Percentiles rank a stretch among this genome's conserved stretches.
phyloP scores from a whole-genome alignment of 768 basidiomycete genomes.

The Mycena epipterygia region DNA sequence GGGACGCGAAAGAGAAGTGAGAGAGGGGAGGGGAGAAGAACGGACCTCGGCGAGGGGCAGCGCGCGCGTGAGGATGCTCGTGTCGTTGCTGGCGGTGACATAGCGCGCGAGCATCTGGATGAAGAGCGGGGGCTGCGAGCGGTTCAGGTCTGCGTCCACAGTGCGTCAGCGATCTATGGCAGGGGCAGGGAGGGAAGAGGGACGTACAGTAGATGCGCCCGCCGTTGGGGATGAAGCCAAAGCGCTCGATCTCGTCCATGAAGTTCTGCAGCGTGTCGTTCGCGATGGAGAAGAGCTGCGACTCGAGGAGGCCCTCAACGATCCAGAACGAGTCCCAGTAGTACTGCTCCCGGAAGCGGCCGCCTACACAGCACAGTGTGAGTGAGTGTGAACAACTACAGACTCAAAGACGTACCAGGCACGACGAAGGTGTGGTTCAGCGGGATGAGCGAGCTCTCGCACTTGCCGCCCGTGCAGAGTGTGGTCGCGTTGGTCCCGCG shows the following conservation, averaged over 20 bases:
- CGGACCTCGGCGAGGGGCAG: conserved; percentile 87
- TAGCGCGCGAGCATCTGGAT: conserved; percentile 95
- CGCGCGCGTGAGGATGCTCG: conserved; percentile 79
- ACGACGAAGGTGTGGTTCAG: conserved; percentile 93
- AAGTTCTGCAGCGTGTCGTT: conserved; percentile 91
- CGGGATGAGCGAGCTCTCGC: conserved; percentile 90
- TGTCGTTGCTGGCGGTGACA: conserved; percentile 78
- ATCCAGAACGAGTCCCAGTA: conserved; percentile 87
- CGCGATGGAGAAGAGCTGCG: conserved; percentile 78
- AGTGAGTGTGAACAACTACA: too few species aligned
- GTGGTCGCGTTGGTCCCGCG: conserved; percentile 75
- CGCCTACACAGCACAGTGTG: too few species aligned
- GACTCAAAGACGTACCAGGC: conserved; percentile 85
- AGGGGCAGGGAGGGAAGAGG: background rate
- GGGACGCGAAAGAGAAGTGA: background rate
- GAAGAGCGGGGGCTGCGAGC: conserved; percentile 95
- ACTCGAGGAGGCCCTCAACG: conserved; percentile 86
- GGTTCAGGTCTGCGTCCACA: conserved; percentile 73
- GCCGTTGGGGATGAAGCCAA: conserved; percentile 96
- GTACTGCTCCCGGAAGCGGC: conserved; percentile 89
- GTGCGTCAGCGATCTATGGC: background rate
- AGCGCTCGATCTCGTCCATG: conserved; percentile 89
- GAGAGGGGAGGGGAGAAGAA: background rate
- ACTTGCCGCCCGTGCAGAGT: conserved; percentile 70
- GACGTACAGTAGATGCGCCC: conserved; percentile 87